phyloP scores from a whole-genome alignment of 164 flowering plant genomes.

The Vitis rupestris region DNA sequence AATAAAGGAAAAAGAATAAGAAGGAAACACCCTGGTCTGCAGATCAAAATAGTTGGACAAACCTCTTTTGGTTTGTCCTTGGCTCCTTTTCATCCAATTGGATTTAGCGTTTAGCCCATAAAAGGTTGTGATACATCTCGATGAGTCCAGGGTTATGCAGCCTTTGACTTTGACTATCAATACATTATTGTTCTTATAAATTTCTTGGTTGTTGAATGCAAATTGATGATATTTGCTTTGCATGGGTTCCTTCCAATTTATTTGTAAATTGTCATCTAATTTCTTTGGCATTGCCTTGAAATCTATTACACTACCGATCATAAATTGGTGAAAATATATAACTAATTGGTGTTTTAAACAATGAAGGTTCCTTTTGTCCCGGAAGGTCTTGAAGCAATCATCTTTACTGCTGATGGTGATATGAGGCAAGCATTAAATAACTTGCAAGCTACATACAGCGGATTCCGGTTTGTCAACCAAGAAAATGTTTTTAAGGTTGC shows the following conservation, averaged over 20 bases:
- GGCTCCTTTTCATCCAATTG: not conserved
- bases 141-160: not conserved
- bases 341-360: constrained; percentile 16
- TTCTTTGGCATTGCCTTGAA: not conserved
- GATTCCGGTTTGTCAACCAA: constrained; percentile 94
- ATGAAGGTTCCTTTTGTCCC: constrained; percentile 88
- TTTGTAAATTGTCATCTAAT: not conserved
- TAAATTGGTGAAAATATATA: not conserved
- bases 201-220: not conserved
- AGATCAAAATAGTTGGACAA: no score
- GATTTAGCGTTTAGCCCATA: not conserved
- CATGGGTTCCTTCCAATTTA: not conserved
- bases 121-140: not conserved
- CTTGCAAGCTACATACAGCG: constrained; percentile 93
- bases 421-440: constrained; percentile 99
- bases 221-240: not conserved
- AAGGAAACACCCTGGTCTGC: no score
- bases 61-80: not conserved
- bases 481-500: constrained; percentile 97
- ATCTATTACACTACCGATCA: not conserved
- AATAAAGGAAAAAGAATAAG: no score
- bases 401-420: constrained; percentile 99
- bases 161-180: no score
- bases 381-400: constrained; percentile 98
- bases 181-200: no score